Evolutionary conservation across 306 rosid genomes (phyloP).

Genomic region (Calophaca sinica): DNA sequence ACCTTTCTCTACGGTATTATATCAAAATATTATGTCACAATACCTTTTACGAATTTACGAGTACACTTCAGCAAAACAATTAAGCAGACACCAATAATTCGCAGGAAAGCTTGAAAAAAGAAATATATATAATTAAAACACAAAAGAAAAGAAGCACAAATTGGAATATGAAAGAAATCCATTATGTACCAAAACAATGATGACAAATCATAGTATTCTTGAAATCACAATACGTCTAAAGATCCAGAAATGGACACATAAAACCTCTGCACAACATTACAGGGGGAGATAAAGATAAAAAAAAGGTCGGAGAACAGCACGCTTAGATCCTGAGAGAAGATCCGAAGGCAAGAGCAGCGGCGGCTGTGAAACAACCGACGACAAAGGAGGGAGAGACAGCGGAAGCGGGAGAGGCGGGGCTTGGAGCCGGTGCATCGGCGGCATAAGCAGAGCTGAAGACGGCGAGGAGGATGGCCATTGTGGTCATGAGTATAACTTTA

Average conservation of each 20-base stretch:
- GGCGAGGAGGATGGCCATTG: slow-evolving; percentile 54
- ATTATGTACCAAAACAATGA: slow-evolving; percentile 38
- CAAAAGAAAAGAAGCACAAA: neutral
- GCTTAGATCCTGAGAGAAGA: slow-evolving; percentile 68
- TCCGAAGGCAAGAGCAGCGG: slow-evolving; percentile 66
- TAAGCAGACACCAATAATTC: no score
- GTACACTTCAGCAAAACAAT: no score
- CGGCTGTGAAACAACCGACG: slow-evolving; percentile 51
- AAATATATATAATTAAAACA: no score
- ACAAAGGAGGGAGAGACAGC: slow-evolving; percentile 62
- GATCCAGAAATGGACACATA: slow-evolving; percentile 30
- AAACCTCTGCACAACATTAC: neutral
- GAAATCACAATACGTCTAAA: neutral
- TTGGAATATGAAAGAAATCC: slow-evolving; percentile 19
- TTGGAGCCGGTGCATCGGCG: slow-evolving; percentile 74
- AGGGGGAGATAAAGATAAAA: neutral
- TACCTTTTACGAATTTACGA: no score
- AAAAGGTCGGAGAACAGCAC: neutral
- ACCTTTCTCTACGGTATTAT: neutral
- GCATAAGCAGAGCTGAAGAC: slow-evolving; percentile 52
- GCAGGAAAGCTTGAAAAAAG: no score
- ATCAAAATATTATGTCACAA: no score
- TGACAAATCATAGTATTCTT: slow-evolving; percentile 14
- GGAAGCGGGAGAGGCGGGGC: slow-evolving; percentile 67
- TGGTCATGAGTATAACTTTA: slow-evolving; percentile 45